A percentile compares a stretch with the other conserved stretches of the same genome.
phyloP scores from a whole-genome alignment of 495 filamentous ascomycete genomes.

The Pyrenopolyporus hunteri region DNA sequence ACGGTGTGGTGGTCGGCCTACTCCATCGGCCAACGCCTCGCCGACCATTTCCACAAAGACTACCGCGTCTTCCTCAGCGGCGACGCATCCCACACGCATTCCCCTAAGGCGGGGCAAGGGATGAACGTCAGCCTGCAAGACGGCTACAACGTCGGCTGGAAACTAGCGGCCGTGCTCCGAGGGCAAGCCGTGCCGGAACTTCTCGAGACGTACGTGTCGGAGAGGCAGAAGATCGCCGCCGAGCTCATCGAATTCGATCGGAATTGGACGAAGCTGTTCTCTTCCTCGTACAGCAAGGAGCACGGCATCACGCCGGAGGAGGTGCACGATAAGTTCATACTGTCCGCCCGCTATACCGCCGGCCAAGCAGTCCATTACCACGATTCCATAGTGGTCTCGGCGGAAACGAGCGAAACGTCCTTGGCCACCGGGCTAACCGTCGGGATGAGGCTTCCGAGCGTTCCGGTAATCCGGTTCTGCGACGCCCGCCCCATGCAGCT shows the following conservation, averaged over 20 bases:
- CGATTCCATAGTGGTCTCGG: slow-evolving; percentile 53
- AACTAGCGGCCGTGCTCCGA: slow-evolving; percentile 68
- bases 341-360: slow-evolving; percentile 67
- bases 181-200: slow-evolving; percentile 61
- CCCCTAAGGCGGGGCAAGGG: slow-evolving; percentile 74
- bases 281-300: slow-evolving; percentile 45
- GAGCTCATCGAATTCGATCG: slow-evolving; percentile 78
- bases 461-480: slow-evolving; percentile 60
- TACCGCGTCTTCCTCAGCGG: slow-evolving; percentile 69
- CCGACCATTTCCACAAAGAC: slow-evolving; percentile 59
- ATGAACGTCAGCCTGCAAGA: slow-evolving; percentile 69
- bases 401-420: slow-evolving; percentile 30
- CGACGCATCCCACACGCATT: slow-evolving; percentile 76
- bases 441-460: slow-evolving; percentile 65
- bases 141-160: slow-evolving; percentile 78
- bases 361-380: slow-evolving; percentile 66
- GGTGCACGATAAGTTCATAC: slow-evolving; percentile 65
- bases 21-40: slow-evolving; percentile 67
- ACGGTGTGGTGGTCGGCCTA: slow-evolving; percentile 69
- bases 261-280: slow-evolving; percentile 68
- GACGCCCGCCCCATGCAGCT: slow-evolving; percentile 65
- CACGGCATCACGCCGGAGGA: slow-evolving; percentile 46
- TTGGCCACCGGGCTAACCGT: slow-evolving; percentile 54
- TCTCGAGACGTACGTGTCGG: slow-evolving; percentile 71
- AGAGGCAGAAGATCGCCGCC: slow-evolving; percentile 70